A percentile compares a stretch with the other conserved stretches of the same genome.
phyloP scores from a whole-genome alignment of 2,329 filamentous ascomycete species.

The Aureobasidium sp. region DNA sequence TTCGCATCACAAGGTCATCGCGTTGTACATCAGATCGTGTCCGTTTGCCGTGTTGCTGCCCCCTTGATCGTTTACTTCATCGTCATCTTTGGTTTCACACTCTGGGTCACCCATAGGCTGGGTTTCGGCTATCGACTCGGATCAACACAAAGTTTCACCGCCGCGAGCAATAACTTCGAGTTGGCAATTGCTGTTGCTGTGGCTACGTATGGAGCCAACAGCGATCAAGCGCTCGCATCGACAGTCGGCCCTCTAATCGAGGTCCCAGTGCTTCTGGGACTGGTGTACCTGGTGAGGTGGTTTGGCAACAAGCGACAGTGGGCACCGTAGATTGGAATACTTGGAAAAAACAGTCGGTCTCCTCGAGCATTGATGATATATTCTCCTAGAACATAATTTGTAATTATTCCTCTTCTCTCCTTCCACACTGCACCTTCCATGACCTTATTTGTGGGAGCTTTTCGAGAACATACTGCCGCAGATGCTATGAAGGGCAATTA shows the following conservation, averaged over 20 bases:
- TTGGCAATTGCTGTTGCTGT: constrained; percentile 83
- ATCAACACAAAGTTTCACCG: constrained; percentile 78
- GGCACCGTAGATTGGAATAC: too few species aligned
- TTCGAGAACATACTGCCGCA: too few species aligned
- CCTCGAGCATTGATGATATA: too few species aligned
- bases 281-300: constrained; percentile 68
- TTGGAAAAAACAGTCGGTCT: too few species aligned
- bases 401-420: too few species aligned
- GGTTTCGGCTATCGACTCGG: constrained; percentile 65
- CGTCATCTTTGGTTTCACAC: constrained; percentile 63
- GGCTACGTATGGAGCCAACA: constrained; percentile 68
- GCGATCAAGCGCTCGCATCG: constrained; percentile 71
- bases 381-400: too few species aligned
- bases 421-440: too few species aligned
- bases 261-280: constrained; percentile 68
- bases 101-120: constrained; percentile 54
- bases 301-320: constrained; percentile 38
- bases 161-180: constrained; percentile 90
- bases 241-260: constrained; percentile 83
- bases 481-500: too few species aligned
- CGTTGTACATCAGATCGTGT: constrained; percentile 75
- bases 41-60: constrained; percentile 71
- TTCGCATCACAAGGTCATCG: constrained; percentile 74
- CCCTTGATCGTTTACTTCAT: constrained; percentile 77
- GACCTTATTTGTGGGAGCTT: too few species aligned